Conservation (phyloP, 2,329 filamentous ascomycete species). For the Talaromyces sp. region DNA sequence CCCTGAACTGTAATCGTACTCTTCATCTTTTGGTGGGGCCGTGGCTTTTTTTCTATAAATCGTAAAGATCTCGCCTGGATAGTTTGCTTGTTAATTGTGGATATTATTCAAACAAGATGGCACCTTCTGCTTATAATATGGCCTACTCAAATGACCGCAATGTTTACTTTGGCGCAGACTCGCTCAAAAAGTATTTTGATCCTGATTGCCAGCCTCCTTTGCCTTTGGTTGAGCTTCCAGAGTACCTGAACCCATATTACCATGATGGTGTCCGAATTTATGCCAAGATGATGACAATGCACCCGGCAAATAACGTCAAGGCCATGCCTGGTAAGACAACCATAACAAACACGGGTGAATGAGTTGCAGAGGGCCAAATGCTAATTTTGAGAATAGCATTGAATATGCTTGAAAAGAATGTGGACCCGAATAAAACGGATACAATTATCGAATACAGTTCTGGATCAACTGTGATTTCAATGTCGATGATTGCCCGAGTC, state of each 20-base stretch:
- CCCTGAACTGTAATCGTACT: background rate
- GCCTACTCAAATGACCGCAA: conserved; percentile 49
- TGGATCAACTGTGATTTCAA: conserved; percentile 64
- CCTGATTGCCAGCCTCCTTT: conserved; percentile 61
- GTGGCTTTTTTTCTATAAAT: background rate
- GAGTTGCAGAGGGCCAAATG: background rate
- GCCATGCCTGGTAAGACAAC: conserved; percentile 52
- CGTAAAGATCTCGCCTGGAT: background rate
- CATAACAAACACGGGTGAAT: background rate
- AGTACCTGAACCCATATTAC: conserved; percentile 59
- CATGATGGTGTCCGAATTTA: conserved; percentile 64
- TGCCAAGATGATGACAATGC: conserved; percentile 68
- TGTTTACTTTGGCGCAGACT: conserved; percentile 61
- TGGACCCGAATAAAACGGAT: conserved; percentile 50
- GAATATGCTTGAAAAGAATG: conserved; percentile 52
- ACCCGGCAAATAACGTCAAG: conserved; percentile 68
- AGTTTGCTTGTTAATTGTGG: background rate
- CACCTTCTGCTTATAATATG: conserved; percentile 19
- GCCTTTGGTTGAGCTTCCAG: conserved; percentile 64
- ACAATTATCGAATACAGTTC: conserved; percentile 64
- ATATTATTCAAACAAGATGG: conserved; percentile 3
- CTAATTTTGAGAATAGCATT: conserved; percentile 41
- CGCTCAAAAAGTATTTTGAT: conserved; percentile 62
- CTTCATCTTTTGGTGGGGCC: background rate
- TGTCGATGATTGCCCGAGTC: conserved; percentile 58